Base-by-base conservation (phyloP, 176 grass and related monocot genomes). In the Lolium rigidum region DNA sequence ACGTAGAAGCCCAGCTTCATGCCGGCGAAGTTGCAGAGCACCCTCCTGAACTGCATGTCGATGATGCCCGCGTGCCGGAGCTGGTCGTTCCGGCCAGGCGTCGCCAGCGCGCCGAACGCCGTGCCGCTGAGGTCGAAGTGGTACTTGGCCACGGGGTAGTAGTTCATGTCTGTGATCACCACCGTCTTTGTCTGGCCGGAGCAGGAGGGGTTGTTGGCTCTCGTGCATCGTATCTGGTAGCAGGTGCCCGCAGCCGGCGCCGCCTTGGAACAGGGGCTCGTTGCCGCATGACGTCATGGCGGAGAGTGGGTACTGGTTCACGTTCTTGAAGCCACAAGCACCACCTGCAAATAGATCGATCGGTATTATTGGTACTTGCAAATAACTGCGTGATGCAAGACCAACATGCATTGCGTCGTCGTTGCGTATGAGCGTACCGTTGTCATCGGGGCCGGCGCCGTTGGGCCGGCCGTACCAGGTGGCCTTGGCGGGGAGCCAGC, bases 101-200 rank as follows among this genome's bases (percentile, higher is more conserved):
- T 24, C 3, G 91, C 81, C 88, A 93, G 59, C 39, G 85, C 83
- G 44, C 91, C 91, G 78, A 93, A 93, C 54, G 88, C 74, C 3
- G 85, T 90, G 52, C 91, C 88, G 41, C 91, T 93, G 10, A 93
- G 88, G 85, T 93, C 91, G 82, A 93, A 93, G 49, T 93, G 91
- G 85, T 74, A 88, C 78, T 48, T 79, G 58, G 89, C 6, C 0
- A 91, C 81, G 0, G 85, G 81, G 76, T 39, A 85, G 88, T 89
- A 85, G 88, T 89, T 89, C 83, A 89, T 89, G 84, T 93, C 91
- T 6, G 91, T 89, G 68, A 92, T 90, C 47, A 85, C 84, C 1
- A 93, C 63, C 13, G 85, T 93, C 78, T 81, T 76, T 9, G 88
- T 66, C 10, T 88, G 85, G 62, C 91, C 88, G 50, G 91, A 93